Evolutionary conservation across 768 basidiomycete species (phyloP).

Genomic region (Podaxis mareebaensis): DNA sequence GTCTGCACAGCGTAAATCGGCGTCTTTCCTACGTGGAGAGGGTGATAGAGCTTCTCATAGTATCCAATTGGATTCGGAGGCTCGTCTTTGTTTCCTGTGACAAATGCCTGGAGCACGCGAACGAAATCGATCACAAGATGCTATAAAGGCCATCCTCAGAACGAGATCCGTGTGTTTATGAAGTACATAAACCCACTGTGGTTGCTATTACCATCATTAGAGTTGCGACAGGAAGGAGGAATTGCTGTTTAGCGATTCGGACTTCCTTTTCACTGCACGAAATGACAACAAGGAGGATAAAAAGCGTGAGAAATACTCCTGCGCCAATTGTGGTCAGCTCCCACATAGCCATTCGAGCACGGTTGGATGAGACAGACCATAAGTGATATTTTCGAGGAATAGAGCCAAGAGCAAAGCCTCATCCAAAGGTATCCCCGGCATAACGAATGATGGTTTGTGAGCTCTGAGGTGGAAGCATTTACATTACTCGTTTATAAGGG

Average conservation of each 20-base stretch:
- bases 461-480: too few relatives aligned
- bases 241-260: slow-evolving; percentile 1
- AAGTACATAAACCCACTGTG: not conserved
- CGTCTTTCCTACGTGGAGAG: slow-evolving; percentile 8
- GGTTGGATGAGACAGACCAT: slow-evolving; percentile 2
- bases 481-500: too few relatives aligned
- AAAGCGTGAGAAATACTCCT: slow-evolving; percentile 10
- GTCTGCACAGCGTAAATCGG: not conserved
- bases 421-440: slow-evolving; percentile 5
- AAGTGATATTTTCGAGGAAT: slow-evolving; percentile 7
- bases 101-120: slow-evolving; percentile 2
- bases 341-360: too few relatives aligned
- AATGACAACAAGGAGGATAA: slow-evolving; percentile 1
- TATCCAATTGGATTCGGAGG: slow-evolving; percentile 2
- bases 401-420: slow-evolving; percentile 10
- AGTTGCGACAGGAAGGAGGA: not conserved
- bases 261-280: not conserved
- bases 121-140: slow-evolving; percentile 1
- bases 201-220: not conserved
- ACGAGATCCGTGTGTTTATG: not conserved
- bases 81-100: not conserved
- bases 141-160: not conserved
- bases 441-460: not conserved
- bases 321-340: not conserved
- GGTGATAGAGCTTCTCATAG: not conserved